Percentiles rank a stretch among this genome's conserved stretches.
Evolutionary conservation across 2,329 filamentous ascomycete genomes (phyloP).

Genomic region (Xylogone sp.): DNA sequence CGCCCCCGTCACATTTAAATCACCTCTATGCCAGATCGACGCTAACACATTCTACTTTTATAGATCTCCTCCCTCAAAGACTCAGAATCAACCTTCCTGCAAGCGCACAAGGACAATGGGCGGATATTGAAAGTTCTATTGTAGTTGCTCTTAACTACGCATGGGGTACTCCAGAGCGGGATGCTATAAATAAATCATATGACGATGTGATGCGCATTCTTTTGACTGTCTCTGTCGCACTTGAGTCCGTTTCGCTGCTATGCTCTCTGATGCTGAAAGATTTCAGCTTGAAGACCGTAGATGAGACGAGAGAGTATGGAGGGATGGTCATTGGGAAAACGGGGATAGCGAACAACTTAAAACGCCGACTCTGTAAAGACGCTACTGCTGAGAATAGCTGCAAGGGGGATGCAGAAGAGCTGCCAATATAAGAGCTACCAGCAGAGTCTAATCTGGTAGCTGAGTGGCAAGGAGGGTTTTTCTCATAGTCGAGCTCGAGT

Average conservation of each 20-base stretch:
- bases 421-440: too few relatives aligned
- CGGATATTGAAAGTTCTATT: conserved; percentile 48
- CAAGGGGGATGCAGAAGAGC: too few relatives aligned
- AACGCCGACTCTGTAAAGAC: too few relatives aligned
- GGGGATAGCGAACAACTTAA: too few relatives aligned
- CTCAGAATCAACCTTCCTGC: conserved; percentile 48
- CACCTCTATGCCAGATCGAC: too few relatives aligned
- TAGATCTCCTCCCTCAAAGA: conserved; percentile 36
- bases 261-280: background rate
- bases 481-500: too few relatives aligned
- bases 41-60: background rate
- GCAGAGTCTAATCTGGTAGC: too few relatives aligned
- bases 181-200: conserved; percentile 49
- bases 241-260: conserved; percentile 18
- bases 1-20: background rate
- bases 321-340: background rate
- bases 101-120: conserved; percentile 36
- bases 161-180: conserved; percentile 37
- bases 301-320: background rate
- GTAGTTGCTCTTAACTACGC: conserved; percentile 46
- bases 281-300: background rate
- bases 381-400: too few relatives aligned
- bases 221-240: conserved; percentile 49
- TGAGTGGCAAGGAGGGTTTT: too few relatives aligned
- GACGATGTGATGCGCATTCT: conserved; percentile 61